A percentile compares a stretch with the other conserved stretches of the same genome.
phyloP scores from a whole-genome alignment of 345 rosid genomes.

The Arabidopsis arenosa region DNA sequence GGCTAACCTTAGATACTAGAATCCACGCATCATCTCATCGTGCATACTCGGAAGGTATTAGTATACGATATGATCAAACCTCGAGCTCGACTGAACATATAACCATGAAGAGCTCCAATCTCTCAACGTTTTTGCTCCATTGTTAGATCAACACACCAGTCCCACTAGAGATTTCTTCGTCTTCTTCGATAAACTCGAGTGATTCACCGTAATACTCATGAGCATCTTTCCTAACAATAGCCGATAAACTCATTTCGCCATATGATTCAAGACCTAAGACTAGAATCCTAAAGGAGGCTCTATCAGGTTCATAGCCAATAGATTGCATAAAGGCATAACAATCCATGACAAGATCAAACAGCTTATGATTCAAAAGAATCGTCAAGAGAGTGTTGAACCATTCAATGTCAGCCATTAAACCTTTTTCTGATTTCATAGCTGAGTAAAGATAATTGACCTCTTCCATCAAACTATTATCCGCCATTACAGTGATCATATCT shows the following conservation, averaged over 20 bases:
- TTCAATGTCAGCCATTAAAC: slow-evolving; percentile 59
- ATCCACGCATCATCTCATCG: neutral
- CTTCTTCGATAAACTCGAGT: slow-evolving; percentile 55
- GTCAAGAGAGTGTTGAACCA: slow-evolving; percentile 58
- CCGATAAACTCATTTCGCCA: slow-evolving; percentile 53
- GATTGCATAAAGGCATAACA: slow-evolving; percentile 68
- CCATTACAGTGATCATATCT: slow-evolving; percentile 62
- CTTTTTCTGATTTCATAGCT: slow-evolving; percentile 52
- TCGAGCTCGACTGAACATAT: neutral
- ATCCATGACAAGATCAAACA: slow-evolving; percentile 57
- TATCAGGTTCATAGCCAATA: slow-evolving; percentile 70
- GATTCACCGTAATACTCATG: slow-evolving; percentile 60
- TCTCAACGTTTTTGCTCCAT: neutral
- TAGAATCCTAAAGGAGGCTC: slow-evolving; percentile 58
- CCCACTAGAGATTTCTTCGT: slow-evolving; percentile 44
- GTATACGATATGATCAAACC: slow-evolving; percentile 4
- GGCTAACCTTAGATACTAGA: neutral
- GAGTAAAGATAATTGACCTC: slow-evolving; percentile 53
- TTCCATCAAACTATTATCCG: slow-evolving; percentile 55
- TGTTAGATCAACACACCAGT: slow-evolving; percentile 24
- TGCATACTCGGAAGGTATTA: neutral
- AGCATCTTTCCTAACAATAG: slow-evolving; percentile 64
- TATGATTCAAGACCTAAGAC: slow-evolving; percentile 63
- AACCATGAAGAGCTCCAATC: slow-evolving; percentile 8
- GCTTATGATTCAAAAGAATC: slow-evolving; percentile 54